Base-by-base conservation (phyloP, 805 yeast genomes). In the Pichia pseudocactophila region DNA sequence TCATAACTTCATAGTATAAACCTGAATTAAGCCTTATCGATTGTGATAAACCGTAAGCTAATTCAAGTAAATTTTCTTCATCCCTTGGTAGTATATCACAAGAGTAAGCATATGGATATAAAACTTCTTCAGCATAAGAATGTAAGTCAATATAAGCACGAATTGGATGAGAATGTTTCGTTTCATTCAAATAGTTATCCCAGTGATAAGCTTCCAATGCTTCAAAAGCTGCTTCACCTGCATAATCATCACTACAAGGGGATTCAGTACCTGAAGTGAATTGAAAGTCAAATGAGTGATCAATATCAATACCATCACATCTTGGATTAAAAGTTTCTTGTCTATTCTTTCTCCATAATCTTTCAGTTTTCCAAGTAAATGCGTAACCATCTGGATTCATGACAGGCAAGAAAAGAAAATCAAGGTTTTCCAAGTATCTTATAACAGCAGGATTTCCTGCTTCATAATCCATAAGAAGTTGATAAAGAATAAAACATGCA, bases 321-420 rank as follows among this genome's bases (percentile, higher is more conserved):
- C 71, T 61, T 8, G 82, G 76, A 38, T 72, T 58, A 39, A 68
- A 73, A 0, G 92, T 80, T 41, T 76, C 75, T 61, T 88, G 96
- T 47, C 95, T 70, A 61, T 86, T 88, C 55, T 88, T 88, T 36
- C 92, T 67, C 97, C 97, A 88, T 45, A 88, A 64, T 43, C 97
- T 66, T 57, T 88, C 95, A 22, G 64, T 55, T 2, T 68, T 69
- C 96, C 96, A 88, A 2, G 94, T 70, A 58, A 82, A 82, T 12
- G 69, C 84, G 58, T 88, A 88, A 0, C 97, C 97, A 62, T 88
- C 97, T 1, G 96, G 96, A 55, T 88, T 88, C 60, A 80, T 73
- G 11, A 86, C 84, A 0, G 97, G 97, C 26, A 87, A 70, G 49
- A 88, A 78, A 28, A 84, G 58, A 52, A 83, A 82, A 53, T 86